phyloP scores from a whole-genome alignment of 1,284 basidiomycete species.

The Puccinia hordei region DNA sequence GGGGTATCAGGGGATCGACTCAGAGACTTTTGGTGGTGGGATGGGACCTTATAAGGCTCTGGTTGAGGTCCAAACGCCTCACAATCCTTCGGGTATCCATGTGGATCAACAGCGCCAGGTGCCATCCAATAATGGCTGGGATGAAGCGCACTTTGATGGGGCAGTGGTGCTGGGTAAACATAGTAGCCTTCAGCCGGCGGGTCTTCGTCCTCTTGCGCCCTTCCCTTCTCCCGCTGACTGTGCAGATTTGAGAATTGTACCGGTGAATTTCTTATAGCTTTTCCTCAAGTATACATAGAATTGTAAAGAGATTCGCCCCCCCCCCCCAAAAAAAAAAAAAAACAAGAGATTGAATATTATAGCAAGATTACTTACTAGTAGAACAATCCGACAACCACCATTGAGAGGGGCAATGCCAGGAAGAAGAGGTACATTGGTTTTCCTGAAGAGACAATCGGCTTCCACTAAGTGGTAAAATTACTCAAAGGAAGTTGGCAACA shows the following conservation, averaged over 20 bases:
- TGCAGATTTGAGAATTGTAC: neutral
- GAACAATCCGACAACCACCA: neutral
- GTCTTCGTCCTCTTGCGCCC: neutral
- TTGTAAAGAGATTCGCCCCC: neutral
- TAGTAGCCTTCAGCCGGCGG: slow-evolving; percentile 18
- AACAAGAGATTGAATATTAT: too few relatives aligned
- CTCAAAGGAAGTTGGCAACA: neutral
- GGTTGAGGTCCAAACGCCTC: slow-evolving; percentile 19
- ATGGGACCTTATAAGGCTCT: slow-evolving; percentile 3
- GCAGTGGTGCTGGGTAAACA: slow-evolving; percentile 5
- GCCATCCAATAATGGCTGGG: slow-evolving; percentile 7
- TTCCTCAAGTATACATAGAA: neutral
- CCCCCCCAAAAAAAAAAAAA: neutral
- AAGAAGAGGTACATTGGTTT: slow-evolving; percentile 15
- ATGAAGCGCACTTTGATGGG: neutral
- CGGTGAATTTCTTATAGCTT: neutral
- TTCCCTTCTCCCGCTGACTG: slow-evolving; percentile 9
- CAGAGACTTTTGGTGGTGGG: neutral
- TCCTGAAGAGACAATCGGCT: neutral
- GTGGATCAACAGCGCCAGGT: neutral
- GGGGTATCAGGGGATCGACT: neutral
- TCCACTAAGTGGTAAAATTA: neutral
- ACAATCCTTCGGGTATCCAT: neutral
- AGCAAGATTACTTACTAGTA: slow-evolving; percentile 16
- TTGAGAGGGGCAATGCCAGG: slow-evolving; percentile 8